These are phyloP conservation scores for Nicotiana rustica DNA, from an alignment of 305 asterid genomes.

Conservation along the genomic window DNA sequence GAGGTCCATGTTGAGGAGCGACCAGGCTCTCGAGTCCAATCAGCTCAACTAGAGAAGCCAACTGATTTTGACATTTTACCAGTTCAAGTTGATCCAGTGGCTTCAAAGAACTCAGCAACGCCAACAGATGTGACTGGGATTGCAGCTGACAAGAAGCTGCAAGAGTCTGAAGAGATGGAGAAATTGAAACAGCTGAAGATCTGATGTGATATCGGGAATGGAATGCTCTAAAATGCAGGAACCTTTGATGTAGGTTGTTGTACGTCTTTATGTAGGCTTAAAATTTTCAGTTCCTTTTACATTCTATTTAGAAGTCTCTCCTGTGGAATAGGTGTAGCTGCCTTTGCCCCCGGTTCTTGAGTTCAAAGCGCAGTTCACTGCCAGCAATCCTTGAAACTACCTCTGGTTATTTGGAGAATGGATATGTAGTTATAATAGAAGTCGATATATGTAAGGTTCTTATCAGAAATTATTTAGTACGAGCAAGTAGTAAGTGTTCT, in stretches of 20 bases:
- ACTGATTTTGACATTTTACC: background rate
- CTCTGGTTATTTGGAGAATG: background rate
- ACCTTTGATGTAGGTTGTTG: background rate
- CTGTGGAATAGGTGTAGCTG: background rate
- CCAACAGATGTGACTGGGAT: constrained; percentile 7
- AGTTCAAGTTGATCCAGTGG: background rate
- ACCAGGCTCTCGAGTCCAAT: background rate
- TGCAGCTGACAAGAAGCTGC: constrained; percentile 45
- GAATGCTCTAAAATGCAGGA: background rate
- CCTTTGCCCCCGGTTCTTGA: background rate
- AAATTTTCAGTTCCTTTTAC: background rate
- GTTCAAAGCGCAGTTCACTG: background rate
- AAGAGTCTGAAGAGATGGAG: constrained; percentile 45
- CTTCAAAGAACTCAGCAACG: background rate
- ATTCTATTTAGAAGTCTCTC: background rate
- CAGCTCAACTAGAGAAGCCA: constrained; percentile 7
- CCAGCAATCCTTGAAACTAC: background rate
- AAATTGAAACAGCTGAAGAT: constrained; percentile 57
- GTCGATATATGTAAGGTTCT: constrained; percentile 6
- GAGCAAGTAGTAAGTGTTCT: background rate
- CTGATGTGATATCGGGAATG: constrained; percentile 38
- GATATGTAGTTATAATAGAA: background rate
- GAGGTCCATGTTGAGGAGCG: background rate
- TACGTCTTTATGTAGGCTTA: background rate
- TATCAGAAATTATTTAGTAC: background rate